Conservation (phyloP, 2,329 filamentous ascomycete genomes). For the Beauveria sp. region DNA sequence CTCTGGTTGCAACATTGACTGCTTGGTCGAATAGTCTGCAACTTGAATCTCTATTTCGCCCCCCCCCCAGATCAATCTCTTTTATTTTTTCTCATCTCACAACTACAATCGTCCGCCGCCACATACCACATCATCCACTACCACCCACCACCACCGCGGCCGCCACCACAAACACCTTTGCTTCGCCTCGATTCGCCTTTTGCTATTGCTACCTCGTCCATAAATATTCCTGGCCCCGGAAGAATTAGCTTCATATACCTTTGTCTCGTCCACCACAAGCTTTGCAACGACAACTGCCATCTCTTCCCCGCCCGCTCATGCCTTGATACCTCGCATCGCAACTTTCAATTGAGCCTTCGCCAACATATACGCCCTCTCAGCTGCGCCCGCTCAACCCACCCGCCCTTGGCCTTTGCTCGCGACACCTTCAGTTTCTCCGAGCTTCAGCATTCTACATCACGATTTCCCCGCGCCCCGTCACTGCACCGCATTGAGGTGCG, state of each 20-base stretch:
- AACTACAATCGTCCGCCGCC: neutral
- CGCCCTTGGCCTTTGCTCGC: neutral
- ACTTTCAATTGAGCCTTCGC: neutral
- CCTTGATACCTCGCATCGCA: neutral
- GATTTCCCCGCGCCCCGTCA: neutral
- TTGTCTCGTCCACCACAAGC: neutral
- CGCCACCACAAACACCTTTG: neutral
- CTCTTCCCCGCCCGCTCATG: neutral
- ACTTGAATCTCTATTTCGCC: neutral
- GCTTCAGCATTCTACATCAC: neutral
- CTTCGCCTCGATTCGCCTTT: constrained; percentile 4
- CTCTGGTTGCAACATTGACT: neutral
- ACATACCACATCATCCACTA: neutral
- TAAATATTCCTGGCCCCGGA: neutral
- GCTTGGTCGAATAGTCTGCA: neutral
- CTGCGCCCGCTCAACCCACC: neutral
- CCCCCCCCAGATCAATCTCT: neutral
- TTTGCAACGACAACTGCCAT: neutral
- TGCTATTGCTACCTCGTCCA: neutral
- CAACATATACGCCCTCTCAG: neutral
- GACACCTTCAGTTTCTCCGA: neutral
- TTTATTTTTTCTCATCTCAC: neutral
- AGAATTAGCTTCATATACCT: neutral
- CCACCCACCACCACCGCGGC: neutral
- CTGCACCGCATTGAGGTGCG: constrained; percentile 18